These are phyloP conservation scores for Terfezia claveryi DNA, from an alignment of 495 filamentous ascomycete species.

Conservation along the genomic window DNA sequence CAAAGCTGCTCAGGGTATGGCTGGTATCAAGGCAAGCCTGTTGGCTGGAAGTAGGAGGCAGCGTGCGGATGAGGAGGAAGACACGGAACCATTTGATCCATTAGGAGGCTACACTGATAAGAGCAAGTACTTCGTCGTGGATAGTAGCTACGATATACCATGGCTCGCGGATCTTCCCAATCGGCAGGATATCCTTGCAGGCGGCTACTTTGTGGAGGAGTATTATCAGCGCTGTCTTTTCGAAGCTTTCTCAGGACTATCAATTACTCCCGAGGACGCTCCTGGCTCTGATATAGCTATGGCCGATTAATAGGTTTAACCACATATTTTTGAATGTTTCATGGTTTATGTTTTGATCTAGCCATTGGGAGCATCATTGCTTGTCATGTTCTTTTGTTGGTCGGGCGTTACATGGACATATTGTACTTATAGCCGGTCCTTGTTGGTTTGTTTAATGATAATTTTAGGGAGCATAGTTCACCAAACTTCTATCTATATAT, in stretches of 20 bases:
- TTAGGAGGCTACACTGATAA: slow-evolving; percentile 52
- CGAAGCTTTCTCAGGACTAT: slow-evolving; percentile 78
- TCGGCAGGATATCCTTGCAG: slow-evolving; percentile 40
- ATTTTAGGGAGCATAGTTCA: too few relatives aligned
- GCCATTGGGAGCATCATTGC: too few relatives aligned
- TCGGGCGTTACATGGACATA: too few relatives aligned
- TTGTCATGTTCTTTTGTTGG: too few relatives aligned
- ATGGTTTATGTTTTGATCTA: too few relatives aligned
- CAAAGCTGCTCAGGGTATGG: slow-evolving; percentile 27
- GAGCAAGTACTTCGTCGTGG: slow-evolving; percentile 47
- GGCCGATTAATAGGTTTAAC: background rate
- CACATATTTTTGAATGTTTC: too few relatives aligned
- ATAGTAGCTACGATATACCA: slow-evolving; percentile 32
- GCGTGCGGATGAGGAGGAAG: slow-evolving; percentile 28
- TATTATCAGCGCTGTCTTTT: slow-evolving; percentile 60
- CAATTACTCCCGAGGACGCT: slow-evolving; percentile 64
- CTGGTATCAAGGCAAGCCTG: slow-evolving; percentile 27
- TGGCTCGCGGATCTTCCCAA: slow-evolving; percentile 42
- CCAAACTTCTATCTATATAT: too few relatives aligned
- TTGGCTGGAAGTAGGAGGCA: slow-evolving; percentile 27
- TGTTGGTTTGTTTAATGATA: too few relatives aligned
- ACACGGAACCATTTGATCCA: slow-evolving; percentile 73
- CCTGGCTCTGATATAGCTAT: background rate
- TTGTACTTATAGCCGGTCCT: too few relatives aligned
- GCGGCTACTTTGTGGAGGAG: slow-evolving; percentile 62